Conservation (phyloP, 2,329 filamentous ascomycete genomes). For the Emergomyces africanus region DNA sequence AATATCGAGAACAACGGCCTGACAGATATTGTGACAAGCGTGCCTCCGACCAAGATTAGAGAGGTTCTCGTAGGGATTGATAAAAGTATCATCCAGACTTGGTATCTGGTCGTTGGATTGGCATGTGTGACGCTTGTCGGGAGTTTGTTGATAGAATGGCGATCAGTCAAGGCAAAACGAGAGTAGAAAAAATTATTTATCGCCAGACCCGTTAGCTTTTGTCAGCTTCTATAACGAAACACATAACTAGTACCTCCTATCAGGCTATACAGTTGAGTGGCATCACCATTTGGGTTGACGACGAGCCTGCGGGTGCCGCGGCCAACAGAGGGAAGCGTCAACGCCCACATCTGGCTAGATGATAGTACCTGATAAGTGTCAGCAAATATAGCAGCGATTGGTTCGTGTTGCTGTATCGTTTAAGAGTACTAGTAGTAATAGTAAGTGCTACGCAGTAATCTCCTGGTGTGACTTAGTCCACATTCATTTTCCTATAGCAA, state of each 20-base stretch:
- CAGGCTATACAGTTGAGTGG: not conserved
- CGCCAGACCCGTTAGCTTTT: not conserved
- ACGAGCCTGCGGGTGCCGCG: not conserved
- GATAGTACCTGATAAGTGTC: not conserved
- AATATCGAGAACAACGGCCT: not conserved
- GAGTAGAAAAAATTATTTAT: not conserved
- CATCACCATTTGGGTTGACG: not conserved
- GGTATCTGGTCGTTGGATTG: conserved; percentile 17
- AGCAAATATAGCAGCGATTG: not conserved
- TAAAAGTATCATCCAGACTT: conserved; percentile 11
- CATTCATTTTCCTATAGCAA: too few species aligned
- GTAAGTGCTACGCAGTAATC: too few species aligned
- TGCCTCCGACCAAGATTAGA: not conserved
- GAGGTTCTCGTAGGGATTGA: conserved; percentile 1
- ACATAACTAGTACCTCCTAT: not conserved
- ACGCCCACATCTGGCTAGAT: not conserved
- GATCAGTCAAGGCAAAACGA: conserved; percentile 13
- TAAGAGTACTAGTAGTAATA: too few species aligned
- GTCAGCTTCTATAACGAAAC: not conserved
- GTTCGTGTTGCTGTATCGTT: not conserved
- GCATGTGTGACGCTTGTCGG: conserved; percentile 13
- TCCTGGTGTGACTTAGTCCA: too few species aligned
- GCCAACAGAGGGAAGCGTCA: not conserved
- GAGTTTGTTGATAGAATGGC: conserved; percentile 19
- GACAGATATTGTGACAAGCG: not conserved